Evolutionary conservation across 1,139 yeast species (phyloP).

Genomic region (Schwanniomyces etchellsii): DNA sequence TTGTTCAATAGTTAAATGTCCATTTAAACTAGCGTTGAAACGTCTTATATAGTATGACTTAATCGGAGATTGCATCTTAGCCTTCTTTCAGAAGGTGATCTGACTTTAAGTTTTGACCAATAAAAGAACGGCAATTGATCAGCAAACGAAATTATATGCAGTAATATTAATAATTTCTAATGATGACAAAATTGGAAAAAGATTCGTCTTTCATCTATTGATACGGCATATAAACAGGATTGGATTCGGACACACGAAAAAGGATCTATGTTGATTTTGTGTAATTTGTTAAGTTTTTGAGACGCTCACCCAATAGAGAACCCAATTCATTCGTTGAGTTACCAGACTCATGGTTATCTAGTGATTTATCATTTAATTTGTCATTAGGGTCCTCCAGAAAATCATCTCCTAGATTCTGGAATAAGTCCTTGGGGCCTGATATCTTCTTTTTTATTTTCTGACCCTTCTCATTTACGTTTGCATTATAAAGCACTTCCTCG

Average conservation of each 20-base stretch:
- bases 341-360: conserved; percentile 6
- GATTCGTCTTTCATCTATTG: too few relatives aligned
- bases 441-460: conserved; percentile 4
- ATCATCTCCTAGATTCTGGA: conserved; percentile 3
- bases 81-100: too few relatives aligned
- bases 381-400: conserved; percentile 8
- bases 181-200: too few relatives aligned
- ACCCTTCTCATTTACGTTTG: conserved; percentile 4
- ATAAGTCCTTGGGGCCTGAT: conserved; percentile 3
- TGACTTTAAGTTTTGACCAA: too few relatives aligned
- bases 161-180: too few relatives aligned
- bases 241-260: too few relatives aligned
- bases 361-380: conserved; percentile 11
- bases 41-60: conserved; percentile 1
- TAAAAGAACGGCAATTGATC: too few relatives aligned
- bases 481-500: conserved; percentile 19
- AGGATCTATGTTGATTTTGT: conserved; percentile 1
- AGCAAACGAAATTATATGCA: too few relatives aligned
- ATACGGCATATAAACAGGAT: too few relatives aligned
- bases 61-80: too few relatives aligned
- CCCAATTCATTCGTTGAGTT: conserved; percentile 29
- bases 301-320: conserved; percentile 23
- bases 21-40: too few relatives aligned
- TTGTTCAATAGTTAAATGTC: conserved; percentile 3
- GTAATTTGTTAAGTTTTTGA: conserved; percentile 17